These are phyloP conservation scores for Colletotrichum godetiae DNA, from an alignment of 2,329 filamentous ascomycete genomes.

Conservation along the genomic window DNA sequence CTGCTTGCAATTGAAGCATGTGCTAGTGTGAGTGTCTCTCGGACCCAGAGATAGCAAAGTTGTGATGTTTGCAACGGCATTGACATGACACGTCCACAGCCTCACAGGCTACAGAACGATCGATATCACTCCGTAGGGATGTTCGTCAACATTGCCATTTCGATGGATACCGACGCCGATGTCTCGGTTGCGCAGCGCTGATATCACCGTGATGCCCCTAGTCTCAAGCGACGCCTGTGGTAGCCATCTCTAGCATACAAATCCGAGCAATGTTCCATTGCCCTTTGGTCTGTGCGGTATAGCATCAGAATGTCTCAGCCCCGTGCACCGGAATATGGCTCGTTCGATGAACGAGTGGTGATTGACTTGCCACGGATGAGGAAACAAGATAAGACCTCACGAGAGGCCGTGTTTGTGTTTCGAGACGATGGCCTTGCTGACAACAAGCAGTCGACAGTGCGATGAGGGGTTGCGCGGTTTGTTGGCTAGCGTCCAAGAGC, in stretches of 20 bases:
- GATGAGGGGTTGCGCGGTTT: slow-evolving; percentile 5
- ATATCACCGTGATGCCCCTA: slow-evolving; percentile 10
- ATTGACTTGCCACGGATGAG: slow-evolving; percentile 3
- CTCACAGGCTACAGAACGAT: not conserved
- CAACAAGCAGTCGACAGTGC: slow-evolving; percentile 16
- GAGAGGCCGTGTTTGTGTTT: slow-evolving; percentile 26
- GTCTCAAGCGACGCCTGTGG: not conserved
- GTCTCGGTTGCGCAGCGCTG: slow-evolving; percentile 15
- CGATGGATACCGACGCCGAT: not conserved
- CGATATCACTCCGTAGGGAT: not conserved
- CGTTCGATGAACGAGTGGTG: slow-evolving; percentile 18
- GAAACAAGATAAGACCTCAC: not conserved
- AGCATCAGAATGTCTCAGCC: slow-evolving; percentile 26
- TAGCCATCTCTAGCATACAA: slow-evolving; percentile 11
- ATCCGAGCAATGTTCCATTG: slow-evolving; percentile 17
- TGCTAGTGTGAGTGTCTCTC: slow-evolving; percentile 23
- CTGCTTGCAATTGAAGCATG: slow-evolving; percentile 25
- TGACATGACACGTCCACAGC: not conserved
- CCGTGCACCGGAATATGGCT: slow-evolving; percentile 1
- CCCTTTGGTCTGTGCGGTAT: slow-evolving; percentile 24
- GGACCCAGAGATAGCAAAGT: slow-evolving; percentile 5
- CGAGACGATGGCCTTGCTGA: slow-evolving; percentile 4
- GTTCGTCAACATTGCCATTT: not conserved
- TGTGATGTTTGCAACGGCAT: not conserved
- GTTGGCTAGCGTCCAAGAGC: slow-evolving; percentile 3